Base-by-base conservation (phyloP, 2,329 filamentous ascomycete genomes). In the Shiraia bambusicola region DNA sequence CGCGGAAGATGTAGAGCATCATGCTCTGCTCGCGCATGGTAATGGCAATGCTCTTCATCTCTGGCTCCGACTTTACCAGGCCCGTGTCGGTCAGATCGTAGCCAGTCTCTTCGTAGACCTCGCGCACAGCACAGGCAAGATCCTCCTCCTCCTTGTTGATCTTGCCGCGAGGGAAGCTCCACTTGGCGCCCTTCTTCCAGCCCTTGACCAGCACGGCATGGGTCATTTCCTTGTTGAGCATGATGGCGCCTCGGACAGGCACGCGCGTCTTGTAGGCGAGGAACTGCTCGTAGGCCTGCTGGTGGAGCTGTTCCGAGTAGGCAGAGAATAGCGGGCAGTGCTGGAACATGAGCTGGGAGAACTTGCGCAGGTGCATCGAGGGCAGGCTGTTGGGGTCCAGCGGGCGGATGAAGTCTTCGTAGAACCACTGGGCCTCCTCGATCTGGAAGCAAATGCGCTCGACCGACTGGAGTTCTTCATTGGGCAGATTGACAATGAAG, bases 341-440 rank as follows among this genome's bases (percentile, higher is more conserved):
- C 58, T 91, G 84, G 67, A 97, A 96, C 58, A 98, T 94, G 56
- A 86, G 82, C 45, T 95, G 77, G 59, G 88, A 92, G 71, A 98
- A 98, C 37, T 79, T 83, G 54, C 88, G 84, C 25, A 98, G 79
- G 32, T 84, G 82, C 77, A 97, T 86, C 40, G 87, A 90, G 4
- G 93, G 93, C 9, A 98, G 78, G 29, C 79, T 79, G 28, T 79
- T 79, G 37, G 90, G 85, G 69, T 96, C 87, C 51, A 93, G 77
- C 28, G 92, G 91, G 34, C 93, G 88, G 67, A 98, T 89, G 67
- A 98, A 98, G 72, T 98, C 93, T 76, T 98, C 93, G 81, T 98
- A 98, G 72, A 95, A 98, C 93, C 93, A 98, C 83, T 98, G 94
- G 59, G 93, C 93, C 72, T 98, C 94, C 72, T 98, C 93, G 58